Evolutionary conservation across 2,329 filamentous ascomycete species (phyloP).

Genomic region (Teratosphaeria destructans): DNA sequence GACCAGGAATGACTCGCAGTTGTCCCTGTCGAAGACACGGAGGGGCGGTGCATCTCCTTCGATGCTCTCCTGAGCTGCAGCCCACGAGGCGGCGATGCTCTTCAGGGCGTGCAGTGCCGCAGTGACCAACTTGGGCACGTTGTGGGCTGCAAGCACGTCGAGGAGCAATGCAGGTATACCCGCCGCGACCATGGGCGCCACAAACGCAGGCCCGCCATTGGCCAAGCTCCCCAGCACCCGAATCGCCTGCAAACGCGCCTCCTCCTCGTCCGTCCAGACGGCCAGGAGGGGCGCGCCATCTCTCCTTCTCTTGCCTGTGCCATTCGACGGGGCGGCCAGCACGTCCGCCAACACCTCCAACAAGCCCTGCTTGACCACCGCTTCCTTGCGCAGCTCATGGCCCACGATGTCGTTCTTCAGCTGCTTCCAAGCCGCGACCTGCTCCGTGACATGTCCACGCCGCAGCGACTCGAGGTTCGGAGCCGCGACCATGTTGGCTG

Average conservation of each 20-base stretch:
- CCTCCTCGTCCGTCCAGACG: constrained; percentile 51
- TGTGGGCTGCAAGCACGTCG: constrained; percentile 51
- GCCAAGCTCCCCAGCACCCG: constrained; percentile 79
- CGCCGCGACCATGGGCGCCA: constrained; percentile 61
- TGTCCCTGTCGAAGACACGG: constrained; percentile 50
- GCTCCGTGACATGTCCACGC: constrained; percentile 15
- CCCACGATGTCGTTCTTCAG: constrained; percentile 88
- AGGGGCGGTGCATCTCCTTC: not conserved
- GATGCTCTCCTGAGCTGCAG: constrained; percentile 1
- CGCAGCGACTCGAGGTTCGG: not conserved
- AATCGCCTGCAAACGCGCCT: constrained; percentile 64
- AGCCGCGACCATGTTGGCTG: not conserved
- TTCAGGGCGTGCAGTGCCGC: constrained; percentile 66
- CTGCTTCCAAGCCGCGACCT: constrained; percentile 50
- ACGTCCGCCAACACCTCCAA: constrained; percentile 51
- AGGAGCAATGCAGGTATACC: constrained; percentile 60
- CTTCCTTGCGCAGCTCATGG: constrained; percentile 75
- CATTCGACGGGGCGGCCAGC: constrained; percentile 35
- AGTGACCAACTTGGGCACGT: constrained; percentile 55
- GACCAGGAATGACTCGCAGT: constrained; percentile 51
- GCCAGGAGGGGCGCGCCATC: constrained; percentile 30
- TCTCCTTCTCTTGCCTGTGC: constrained; percentile 34
- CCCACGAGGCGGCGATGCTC: constrained; percentile 53
- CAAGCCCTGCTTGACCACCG: constrained; percentile 61
- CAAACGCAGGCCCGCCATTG: constrained; percentile 74